phyloP scores from a whole-genome alignment of 352 stramenopile genomes.

The Globisporangium splendens region DNA sequence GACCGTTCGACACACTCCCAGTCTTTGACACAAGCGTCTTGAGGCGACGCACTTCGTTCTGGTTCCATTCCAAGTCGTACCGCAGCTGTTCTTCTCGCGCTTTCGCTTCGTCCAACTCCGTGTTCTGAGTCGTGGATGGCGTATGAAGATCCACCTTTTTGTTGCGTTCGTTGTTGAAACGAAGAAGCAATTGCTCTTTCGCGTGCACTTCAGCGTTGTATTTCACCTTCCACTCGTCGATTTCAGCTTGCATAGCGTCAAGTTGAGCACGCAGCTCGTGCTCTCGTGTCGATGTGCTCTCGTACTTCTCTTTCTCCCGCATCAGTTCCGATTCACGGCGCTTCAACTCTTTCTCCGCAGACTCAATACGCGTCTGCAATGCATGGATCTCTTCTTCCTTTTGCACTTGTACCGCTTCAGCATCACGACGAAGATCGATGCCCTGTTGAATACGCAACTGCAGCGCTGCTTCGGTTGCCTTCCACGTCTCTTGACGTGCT shows the following conservation, averaged over 20 bases:
- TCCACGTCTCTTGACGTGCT: slow-evolving; percentile 52
- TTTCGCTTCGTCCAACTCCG: slow-evolving; percentile 39
- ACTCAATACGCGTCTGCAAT: slow-evolving; percentile 27
- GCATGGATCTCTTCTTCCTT: slow-evolving; percentile 35
- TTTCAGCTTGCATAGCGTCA: slow-evolving; percentile 41
- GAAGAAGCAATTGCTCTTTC: slow-evolving; percentile 33
- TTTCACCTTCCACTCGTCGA: slow-evolving; percentile 45
- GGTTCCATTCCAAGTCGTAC: slow-evolving; percentile 60
- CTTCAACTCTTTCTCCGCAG: slow-evolving; percentile 27
- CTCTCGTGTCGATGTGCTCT: slow-evolving; percentile 24
- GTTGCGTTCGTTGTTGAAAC: slow-evolving; percentile 19
- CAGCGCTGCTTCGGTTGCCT: slow-evolving; percentile 40
- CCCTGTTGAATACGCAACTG: slow-evolving; percentile 39
- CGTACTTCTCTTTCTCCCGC: slow-evolving; percentile 32
- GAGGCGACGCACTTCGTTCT: slow-evolving; percentile 49
- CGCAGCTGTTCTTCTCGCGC: slow-evolving; percentile 43
- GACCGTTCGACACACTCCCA: not conserved
- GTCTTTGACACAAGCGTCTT: slow-evolving; percentile 14
- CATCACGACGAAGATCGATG: slow-evolving; percentile 21
- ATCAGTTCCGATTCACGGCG: slow-evolving; percentile 27
- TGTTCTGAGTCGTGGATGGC: slow-evolving; percentile 6
- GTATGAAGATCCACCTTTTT: slow-evolving; percentile 12
- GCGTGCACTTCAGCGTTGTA: slow-evolving; percentile 30
- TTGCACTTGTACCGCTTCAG: slow-evolving; percentile 41
- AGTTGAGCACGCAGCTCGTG: slow-evolving; percentile 35